Conservation (phyloP, 371 early-diverging fungal species). For the Mortierella sp. region DNA sequence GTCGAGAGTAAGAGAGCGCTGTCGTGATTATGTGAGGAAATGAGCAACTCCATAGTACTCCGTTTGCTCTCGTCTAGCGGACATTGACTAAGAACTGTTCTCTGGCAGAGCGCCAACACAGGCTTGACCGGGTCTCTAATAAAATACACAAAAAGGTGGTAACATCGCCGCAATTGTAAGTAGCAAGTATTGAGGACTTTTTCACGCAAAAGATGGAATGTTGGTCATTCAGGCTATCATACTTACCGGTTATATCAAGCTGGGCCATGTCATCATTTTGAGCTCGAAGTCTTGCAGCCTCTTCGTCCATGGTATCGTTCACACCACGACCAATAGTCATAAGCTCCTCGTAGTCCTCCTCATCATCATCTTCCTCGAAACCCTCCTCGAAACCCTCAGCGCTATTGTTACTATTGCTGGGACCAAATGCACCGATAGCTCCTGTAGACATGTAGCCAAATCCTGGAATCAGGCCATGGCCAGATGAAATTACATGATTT, state of each 20-base stretch:
- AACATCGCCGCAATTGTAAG: no score
- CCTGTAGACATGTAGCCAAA: not conserved
- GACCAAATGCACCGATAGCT: not conserved
- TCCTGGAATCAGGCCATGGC: no score
- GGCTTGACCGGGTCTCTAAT: constrained; percentile 43
- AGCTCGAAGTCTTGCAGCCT: constrained; percentile 24
- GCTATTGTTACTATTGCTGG: not conserved
- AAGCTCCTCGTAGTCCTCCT: constrained; percentile 45
- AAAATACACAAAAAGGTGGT: not conserved
- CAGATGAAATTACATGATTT: no score
- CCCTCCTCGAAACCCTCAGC: not conserved
- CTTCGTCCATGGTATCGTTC: constrained; percentile 45
- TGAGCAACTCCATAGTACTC: not conserved
- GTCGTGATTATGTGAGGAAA: no score
- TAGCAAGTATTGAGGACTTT: not conserved
- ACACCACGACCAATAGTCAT: constrained; percentile 44
- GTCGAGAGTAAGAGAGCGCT: no score
- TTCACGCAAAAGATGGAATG: not conserved
- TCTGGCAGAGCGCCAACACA: constrained; percentile 40
- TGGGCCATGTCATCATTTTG: constrained; percentile 33
- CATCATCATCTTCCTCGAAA: constrained; percentile 32
- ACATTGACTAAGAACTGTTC: constrained; percentile 40
- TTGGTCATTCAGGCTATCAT: not conserved
- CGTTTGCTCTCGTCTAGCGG: constrained; percentile 10
- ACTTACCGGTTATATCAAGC: constrained; percentile 42